Base-by-base conservation (phyloP, 2,329 filamentous ascomycete species). In the Colletotrichum lentis region DNA sequence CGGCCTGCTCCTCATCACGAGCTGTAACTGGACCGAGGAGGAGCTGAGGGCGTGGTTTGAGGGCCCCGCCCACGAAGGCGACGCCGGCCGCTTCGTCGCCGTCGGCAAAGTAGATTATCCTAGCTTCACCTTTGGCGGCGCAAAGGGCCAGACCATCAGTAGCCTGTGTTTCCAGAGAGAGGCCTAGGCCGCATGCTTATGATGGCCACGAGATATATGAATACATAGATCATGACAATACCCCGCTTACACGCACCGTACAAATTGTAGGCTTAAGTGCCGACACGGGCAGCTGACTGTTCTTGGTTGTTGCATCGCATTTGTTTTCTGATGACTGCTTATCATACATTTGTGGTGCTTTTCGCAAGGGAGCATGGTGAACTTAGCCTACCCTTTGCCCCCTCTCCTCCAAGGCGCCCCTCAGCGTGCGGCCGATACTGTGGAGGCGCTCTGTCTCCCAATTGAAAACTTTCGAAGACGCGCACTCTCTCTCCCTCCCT, bases 1-100 rank as follows among this genome's bases (percentile, higher is more conserved):
- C 1, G 93, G 93, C 0, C 83, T 93, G 27, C 86, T 98, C 73
- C 79, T 97, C 68, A 88, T 99, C 62, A 98, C 96, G 62, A 97
- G 94, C 79, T 99, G 96, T 78, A 99, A 99, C 80, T 99, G 96
- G 96, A 98, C 95, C 1, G 94, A 96, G 81, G 86, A 89, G 47
- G 96, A 99, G 82, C 80, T 99, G 74, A 83, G 85, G 69, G 80
- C 80, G 18, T 98, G 95, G 94, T 96, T 98, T 76, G 88, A 85
- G 58, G 81, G 78, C 3, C 78, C 72, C 24, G 73, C 72, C 35
- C 73, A 71, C 55, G 73, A 69, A 37, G 64, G 57, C 24, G 77
- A 56, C 73, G 76, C 5, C 70, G 77, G 79, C 66, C 75, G 81
- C 57, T 84, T 96, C 72, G 81, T 82, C 69, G 86, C 89, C 64